Base-by-base conservation (phyloP, 768 basidiomycete genomes). In the Leccinellum albellum region DNA sequence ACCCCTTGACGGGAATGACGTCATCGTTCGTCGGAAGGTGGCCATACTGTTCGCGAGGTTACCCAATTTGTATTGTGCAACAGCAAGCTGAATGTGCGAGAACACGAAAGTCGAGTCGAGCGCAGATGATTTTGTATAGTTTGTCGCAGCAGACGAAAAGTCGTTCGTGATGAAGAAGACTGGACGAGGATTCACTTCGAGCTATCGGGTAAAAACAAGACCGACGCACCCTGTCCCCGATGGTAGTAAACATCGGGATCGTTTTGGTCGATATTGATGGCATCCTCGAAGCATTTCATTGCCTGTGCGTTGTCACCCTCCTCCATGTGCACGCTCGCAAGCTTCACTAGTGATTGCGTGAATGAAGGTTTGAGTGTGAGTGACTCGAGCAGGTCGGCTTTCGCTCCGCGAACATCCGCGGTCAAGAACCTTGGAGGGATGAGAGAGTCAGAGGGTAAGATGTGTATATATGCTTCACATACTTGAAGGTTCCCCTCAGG, bases 161-260 rank as follows among this genome's bases (percentile, higher is more conserved):
- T 97, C 87, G 72, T 87, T 88, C 80, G 94, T 91, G 70, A 98
- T 96, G 77, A 98, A 99, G 71, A 91, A 79, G 37, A 98, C 95
- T 92, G 58, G 12, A 23, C 1, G 40, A 24, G 33, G 45, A 29
- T 44, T 61, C 28, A 24, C 54, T 15, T 31, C n/a, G 17, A 6
- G 56, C 31, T 17, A 32, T 31, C 4, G 17, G 4, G 12, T 4
- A n/a, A 21, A 12, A 20, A 55, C 29, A 31, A 53, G 51, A 47
- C 5, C 13, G 23, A 61, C 62, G 15, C 32, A 90, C 91, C 91
- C 79, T 99, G 97, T 46, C 96, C 97, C 64, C 95, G 92, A 72
- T 99, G 97, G 74, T 99, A 99, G 78, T 92, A 98, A 55, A 97
- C 93, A 73, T 98, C 96, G 0, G 96, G 88, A 74, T 98, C 95